Evolutionary conservation across 2,329 filamentous ascomycete genomes (phyloP), one percentile per base, ranked within the genome.

Genomic region (Phaeosphaeria sp.): DNA sequence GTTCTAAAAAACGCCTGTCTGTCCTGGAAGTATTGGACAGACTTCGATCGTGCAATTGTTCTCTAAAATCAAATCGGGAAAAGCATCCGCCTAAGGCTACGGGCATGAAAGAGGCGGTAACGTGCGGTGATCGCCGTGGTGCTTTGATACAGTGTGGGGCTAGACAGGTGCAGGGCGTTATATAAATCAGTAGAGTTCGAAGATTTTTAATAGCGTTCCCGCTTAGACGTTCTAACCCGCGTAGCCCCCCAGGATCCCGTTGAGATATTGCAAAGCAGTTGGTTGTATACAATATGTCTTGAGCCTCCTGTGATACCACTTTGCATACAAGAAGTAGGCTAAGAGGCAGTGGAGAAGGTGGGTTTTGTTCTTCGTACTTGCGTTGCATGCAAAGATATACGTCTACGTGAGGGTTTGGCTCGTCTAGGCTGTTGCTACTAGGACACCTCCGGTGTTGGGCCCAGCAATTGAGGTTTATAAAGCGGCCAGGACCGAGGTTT

Each of bases 151-250:
- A 49, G 25, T 49, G 46, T 21, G n/a, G 46, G 3, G 25, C 46
- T n/a, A 49, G 23, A 49, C 46, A 49, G 25, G 46, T 36, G 46
- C 46, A 49, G 3, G 46, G 46, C 23, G 46, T 49, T 10, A 49
- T 2, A 25, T 36, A 25, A 21, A 33, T 49, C 3, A 49, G 5
- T 6, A 49, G 25, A 13, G n/a, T 33, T 2, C n/a, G 46, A 23
- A 49, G n/a, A 33, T 49, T 49, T 36, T 20, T 9, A n/a, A 49
- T 49, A 2, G 46, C 46, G 13, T 18, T 10, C 23, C 2, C 25
- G 27, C 46, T 36, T 36, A 49, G 27, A 6, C 27, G 6, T 30
- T 49, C 46, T 20, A 49, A 33, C 36, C 11, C 15, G 46, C n/a
- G 27, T 21, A 33, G n/a, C 7, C 27, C 15, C 9, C 25, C 25